A percentile compares a stretch with the other conserved stretches of the same genome.
These are phyloP conservation scores for Immersiporthe knoxdaviesiana DNA, from an alignment of 2,329 filamentous ascomycete genomes.

Conservation along the genomic window DNA sequence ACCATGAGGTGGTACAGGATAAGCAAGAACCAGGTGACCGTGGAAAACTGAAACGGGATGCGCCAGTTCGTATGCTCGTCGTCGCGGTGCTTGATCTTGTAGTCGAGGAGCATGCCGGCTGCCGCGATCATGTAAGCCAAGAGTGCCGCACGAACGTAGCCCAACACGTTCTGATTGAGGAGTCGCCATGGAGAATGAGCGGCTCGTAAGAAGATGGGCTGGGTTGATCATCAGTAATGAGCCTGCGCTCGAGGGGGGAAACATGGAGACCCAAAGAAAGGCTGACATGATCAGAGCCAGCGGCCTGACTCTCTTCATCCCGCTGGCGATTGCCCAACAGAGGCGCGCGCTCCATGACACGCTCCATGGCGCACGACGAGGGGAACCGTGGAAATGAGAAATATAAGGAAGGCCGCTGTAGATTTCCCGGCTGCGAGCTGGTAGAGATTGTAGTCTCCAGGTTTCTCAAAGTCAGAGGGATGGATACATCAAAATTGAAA, in stretches of 20 bases:
- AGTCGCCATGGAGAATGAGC: conserved; percentile 55
- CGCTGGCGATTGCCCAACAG: conserved; percentile 26
- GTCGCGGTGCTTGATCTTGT: conserved; percentile 46
- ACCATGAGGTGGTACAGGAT: conserved; percentile 50
- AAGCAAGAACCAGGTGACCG: conserved; percentile 48
- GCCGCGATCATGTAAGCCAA: conserved; percentile 49
- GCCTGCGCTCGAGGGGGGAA: background rate
- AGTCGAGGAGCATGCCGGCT: conserved; percentile 48
- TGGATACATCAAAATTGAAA: conserved; percentile 12
- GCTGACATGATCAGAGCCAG: conserved; percentile 38
- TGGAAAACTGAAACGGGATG: conserved; percentile 54
- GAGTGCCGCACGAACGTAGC: conserved; percentile 47
- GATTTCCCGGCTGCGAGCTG: conserved; percentile 7
- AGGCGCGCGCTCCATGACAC: conserved; percentile 31
- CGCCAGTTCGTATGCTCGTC: conserved; percentile 45
- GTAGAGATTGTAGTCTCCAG: conserved; percentile 19
- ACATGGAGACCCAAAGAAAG: background rate
- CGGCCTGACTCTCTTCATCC: conserved; percentile 26
- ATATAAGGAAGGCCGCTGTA: conserved; percentile 14
- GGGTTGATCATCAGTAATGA: conserved; percentile 27
- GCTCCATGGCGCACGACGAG: conserved; percentile 26
- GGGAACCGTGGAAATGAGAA: conserved; percentile 25
- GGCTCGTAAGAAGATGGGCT: conserved; percentile 56
- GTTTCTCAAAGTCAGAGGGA: conserved; percentile 20
- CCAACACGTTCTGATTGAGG: conserved; percentile 51